These are phyloP conservation scores for Cyberlindnera misumaiensis DNA, from an alignment of 805 yeast genomes.

Conservation along the genomic window DNA sequence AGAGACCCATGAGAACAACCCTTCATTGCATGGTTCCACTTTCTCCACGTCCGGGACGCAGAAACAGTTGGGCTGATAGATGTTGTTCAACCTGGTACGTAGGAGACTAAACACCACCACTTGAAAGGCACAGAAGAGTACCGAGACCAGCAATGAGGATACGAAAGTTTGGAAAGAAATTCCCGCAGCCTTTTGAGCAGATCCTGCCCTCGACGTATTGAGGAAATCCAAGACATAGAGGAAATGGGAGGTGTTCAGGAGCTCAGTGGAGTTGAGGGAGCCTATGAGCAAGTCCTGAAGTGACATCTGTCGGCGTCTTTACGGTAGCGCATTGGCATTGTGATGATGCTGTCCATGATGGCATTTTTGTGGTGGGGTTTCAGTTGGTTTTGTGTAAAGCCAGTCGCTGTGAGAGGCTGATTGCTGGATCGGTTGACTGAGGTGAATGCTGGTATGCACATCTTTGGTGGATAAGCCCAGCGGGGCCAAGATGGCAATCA, in stretches of 20 bases:
- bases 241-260: conserved; percentile 16
- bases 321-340: background rate
- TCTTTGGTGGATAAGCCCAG: too few species aligned
- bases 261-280: conserved; percentile 7
- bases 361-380: too few species aligned
- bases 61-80: conserved; percentile 52
- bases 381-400: too few species aligned
- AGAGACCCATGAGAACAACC: conserved; percentile 51
- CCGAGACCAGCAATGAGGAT: conserved; percentile 48
- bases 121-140: conserved; percentile 48
- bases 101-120: conserved; percentile 34
- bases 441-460: too few species aligned
- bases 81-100: conserved; percentile 27
- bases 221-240: conserved; percentile 31
- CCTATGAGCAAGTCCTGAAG: background rate
- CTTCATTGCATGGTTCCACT: conserved; percentile 31
- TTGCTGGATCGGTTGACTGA: too few species aligned
- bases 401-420: too few species aligned
- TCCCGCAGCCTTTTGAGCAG: conserved; percentile 53
- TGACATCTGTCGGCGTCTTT: background rate
- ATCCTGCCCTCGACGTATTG: conserved; percentile 48
- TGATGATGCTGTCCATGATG: background rate
- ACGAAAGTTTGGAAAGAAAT: conserved; percentile 49
- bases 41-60: conserved; percentile 33
- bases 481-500: too few species aligned